Evolutionary conservation across 768 basidiomycete genomes (phyloP), one percentile per base, ranked within the genome.

Genomic region (Tricholoma sp.): DNA sequence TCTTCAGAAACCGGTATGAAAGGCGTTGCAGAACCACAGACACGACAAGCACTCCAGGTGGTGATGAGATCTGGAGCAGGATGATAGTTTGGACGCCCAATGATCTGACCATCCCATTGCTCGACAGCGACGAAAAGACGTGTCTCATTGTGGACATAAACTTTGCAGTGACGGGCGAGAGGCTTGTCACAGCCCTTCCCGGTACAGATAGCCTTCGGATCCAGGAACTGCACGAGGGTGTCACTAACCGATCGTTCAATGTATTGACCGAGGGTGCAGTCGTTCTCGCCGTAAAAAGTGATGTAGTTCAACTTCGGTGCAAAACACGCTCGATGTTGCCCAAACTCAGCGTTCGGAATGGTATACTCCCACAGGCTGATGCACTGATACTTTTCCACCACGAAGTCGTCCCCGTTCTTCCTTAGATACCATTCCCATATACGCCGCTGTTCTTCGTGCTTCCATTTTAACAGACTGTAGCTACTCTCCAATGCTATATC

Each of bases 361-460:
- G 83, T 87, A 64, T 86, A 90, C 63, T 88, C 85, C 73, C 87
- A 83, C 15, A 95, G 71, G 62, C 80, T 84, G 67, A 98, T 88
- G 64, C 86, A 84, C 66, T 98, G 97, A 64, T 95, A 97, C 67
- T 94, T 91, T 68, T 94, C 92, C 41, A 95, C 90, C 36, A 90
- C 82, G 63, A 98, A 88, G 65, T 91, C 89, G 64, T 94, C 91
- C 11, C 74, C 66, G 66, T 94, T 93, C 71, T 92, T 90, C 50
- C 90, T 83, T 10, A 91, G 74, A 66, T 96, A 96, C 94, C 94
- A 97, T 64, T 94, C 91, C 94, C 95, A 98, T 29, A 96, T 83
- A 42, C 91, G 85, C 36, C 89, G 81, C 60, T 92, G 89, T 62
- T 96, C 93, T 61, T 88, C 87, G 55, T 94, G 90, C 61, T 87